A percentile compares a stretch with the other conserved stretches of the same genome.
These are phyloP conservation scores for Neonectria coccinea DNA, from an alignment of 2,329 filamentous ascomycete species.

Conservation along the genomic window DNA sequence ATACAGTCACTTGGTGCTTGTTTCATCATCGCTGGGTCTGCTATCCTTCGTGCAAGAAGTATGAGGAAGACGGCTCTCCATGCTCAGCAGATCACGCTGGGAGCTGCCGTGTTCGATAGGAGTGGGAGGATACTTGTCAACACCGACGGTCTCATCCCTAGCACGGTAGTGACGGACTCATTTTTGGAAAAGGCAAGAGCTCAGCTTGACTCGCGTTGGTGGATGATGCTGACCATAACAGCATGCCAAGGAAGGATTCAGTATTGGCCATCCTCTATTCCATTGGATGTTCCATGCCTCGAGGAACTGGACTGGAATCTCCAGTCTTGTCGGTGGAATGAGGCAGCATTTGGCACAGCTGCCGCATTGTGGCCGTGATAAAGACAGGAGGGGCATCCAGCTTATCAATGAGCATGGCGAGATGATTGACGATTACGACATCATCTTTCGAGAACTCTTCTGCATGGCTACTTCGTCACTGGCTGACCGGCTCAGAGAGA, in stretches of 20 bases:
- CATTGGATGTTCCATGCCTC: slow-evolving; percentile 89
- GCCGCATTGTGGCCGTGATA: slow-evolving; percentile 45
- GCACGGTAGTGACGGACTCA: slow-evolving; percentile 81
- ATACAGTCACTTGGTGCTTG: slow-evolving; percentile 71
- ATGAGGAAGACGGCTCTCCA: slow-evolving; percentile 67
- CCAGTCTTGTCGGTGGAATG: slow-evolving; percentile 78
- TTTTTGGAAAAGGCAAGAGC: slow-evolving; percentile 72
- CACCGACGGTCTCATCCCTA: slow-evolving; percentile 76
- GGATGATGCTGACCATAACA: slow-evolving; percentile 36
- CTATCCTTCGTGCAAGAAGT: slow-evolving; percentile 64
- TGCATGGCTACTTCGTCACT: slow-evolving; percentile 83
- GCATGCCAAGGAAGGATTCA: slow-evolving; percentile 77
- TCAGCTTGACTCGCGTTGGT: neutral
- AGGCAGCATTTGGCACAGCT: slow-evolving; percentile 72
- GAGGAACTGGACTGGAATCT: slow-evolving; percentile 78
- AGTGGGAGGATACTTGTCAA: slow-evolving; percentile 76
- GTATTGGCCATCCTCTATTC: slow-evolving; percentile 81
- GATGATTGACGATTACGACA: slow-evolving; percentile 76
- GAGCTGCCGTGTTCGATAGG: slow-evolving; percentile 74
- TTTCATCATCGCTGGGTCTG: slow-evolving; percentile 67
- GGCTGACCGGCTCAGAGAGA: slow-evolving; percentile 73
- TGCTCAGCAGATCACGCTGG: slow-evolving; percentile 71
- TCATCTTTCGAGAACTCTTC: slow-evolving; percentile 85
- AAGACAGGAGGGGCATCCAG: slow-evolving; percentile 50
- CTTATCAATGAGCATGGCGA: slow-evolving; percentile 66